phyloP scores from a whole-genome alignment of 805 yeast species.

The Ogataea nitratoaversa region DNA sequence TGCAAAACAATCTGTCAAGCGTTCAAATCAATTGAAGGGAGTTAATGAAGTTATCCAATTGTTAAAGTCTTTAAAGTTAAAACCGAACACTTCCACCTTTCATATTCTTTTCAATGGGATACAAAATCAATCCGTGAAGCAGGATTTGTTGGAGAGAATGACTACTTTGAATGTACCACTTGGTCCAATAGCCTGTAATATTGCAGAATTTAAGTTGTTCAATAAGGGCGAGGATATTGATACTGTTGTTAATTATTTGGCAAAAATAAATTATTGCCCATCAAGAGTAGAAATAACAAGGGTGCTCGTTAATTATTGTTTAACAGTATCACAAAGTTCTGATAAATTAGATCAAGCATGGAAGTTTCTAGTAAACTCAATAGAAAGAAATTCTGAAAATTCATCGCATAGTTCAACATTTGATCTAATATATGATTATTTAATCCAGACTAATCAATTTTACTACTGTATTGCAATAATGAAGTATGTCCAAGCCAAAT shows the following conservation, averaged over 20 bases:
- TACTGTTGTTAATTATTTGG: background rate
- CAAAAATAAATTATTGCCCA: background rate
- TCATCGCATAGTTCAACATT: slow-evolving; percentile 2
- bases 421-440: slow-evolving; percentile 3
- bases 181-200: slow-evolving; percentile 1
- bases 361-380: slow-evolving; percentile 4
- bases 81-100: slow-evolving; percentile 9
- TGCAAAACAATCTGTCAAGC: slow-evolving; percentile 8
- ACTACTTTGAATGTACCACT: slow-evolving; percentile 1
- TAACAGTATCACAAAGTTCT: background rate
- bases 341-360: slow-evolving; percentile 9
- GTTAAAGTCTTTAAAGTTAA: slow-evolving; percentile 1
- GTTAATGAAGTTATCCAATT: slow-evolving; percentile 8
- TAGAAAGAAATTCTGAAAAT: slow-evolving; percentile 4
- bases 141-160: slow-evolving; percentile 4
- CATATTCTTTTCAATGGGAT: slow-evolving; percentile 12
- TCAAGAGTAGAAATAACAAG: background rate
- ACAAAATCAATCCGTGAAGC: slow-evolving; percentile 4
- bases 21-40: background rate
- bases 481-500: slow-evolving; percentile 5
- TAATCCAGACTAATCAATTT: slow-evolving; percentile 7
- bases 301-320: background rate
- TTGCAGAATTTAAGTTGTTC: slow-evolving; percentile 3
- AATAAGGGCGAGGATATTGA: background rate
- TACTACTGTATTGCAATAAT: slow-evolving; percentile 14